Base-by-base conservation (phyloP, 768 basidiomycete species). In the Lentinula sp. region DNA sequence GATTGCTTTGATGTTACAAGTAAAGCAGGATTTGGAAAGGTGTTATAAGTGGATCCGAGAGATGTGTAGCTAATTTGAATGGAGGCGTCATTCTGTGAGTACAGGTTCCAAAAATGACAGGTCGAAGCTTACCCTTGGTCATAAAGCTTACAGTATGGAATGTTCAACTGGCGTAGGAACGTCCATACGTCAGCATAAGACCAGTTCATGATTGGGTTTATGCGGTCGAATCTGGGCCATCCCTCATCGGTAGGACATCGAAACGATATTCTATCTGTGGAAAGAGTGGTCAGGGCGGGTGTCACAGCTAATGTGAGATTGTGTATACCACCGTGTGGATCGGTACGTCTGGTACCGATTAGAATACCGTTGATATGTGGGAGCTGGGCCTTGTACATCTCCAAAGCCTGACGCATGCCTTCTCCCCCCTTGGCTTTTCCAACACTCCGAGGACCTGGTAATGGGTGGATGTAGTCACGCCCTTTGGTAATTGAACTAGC, bases 151-250 rank as follows among this genome's bases (percentile, higher is more conserved):
- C 97, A 99, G 70, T 95, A 99, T 1, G 90, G 91, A 4, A 99
- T 85, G 3, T 85, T 71, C 18, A 95, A 73, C 55, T 76, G 74
- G 16, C 85, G 80, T 48, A 99, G 77, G 75, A 95, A 99, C 2
- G 76, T 75, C 97, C 97, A 99, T 4, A 99, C 85, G 64, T 95
- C 86, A 9, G 74, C 70, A 73, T 99, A 99, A 0, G 85, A 80
- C 97, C 97, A 99, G 70, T 98, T 88, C 61, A 99, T 91, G 67
- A 99, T 90, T 0, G 97, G 97, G 69, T 98, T 95, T 18, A 98
- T 84, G 18, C 97, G 86, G 70, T 93, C 88, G 66, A 94, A 94
- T 4, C 70, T 67, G 6, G 97, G 96, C 97, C 97, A 99, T 59
- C 81, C 88, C 0, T 84, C 76, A 72, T 99, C 97, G 4, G 95